phyloP scores from a whole-genome alignment of 2,329 filamentous ascomycete species.

The Arthrocladium fulminans region DNA sequence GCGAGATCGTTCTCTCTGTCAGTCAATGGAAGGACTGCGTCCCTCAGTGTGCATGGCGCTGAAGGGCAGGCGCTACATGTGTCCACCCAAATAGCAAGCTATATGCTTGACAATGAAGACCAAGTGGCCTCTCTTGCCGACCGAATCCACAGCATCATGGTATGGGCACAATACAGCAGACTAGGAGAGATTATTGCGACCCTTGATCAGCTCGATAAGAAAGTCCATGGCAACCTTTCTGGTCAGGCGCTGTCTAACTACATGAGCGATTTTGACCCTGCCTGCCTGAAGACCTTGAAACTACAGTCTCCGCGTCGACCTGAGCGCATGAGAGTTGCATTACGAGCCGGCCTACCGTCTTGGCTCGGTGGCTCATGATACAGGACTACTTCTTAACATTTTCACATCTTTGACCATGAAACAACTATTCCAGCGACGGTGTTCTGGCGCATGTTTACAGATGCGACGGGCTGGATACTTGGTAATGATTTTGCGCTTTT shows the following conservation, averaged over 20 bases:
- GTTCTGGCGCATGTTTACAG: not conserved
- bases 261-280: slow-evolving; percentile 7
- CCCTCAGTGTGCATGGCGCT: slow-evolving; percentile 18
- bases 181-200: slow-evolving; percentile 16
- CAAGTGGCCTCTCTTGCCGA: slow-evolving; percentile 17
- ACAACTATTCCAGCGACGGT: not conserved
- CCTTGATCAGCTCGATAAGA: slow-evolving; percentile 10
- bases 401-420: too few relatives aligned
- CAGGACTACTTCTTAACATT: too few relatives aligned
- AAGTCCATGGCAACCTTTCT: not conserved
- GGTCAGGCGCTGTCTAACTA: not conserved
- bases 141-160: slow-evolving; percentile 17
- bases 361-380: not conserved
- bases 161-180: slow-evolving; percentile 19
- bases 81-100: slow-evolving; percentile 14
- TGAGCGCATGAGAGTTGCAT: slow-evolving; percentile 1
- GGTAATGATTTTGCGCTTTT: not conserved
- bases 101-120: slow-evolving; percentile 16
- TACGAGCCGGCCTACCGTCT: not conserved
- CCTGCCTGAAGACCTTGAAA: slow-evolving; percentile 5
- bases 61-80: slow-evolving; percentile 17
- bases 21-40: slow-evolving; percentile 18
- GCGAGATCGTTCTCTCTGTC: slow-evolving; percentile 20
- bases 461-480: not conserved
- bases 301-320: not conserved